Evolutionary conservation across 306 rosid species (phyloP).

Genomic region (Clitoria ternatea): DNA sequence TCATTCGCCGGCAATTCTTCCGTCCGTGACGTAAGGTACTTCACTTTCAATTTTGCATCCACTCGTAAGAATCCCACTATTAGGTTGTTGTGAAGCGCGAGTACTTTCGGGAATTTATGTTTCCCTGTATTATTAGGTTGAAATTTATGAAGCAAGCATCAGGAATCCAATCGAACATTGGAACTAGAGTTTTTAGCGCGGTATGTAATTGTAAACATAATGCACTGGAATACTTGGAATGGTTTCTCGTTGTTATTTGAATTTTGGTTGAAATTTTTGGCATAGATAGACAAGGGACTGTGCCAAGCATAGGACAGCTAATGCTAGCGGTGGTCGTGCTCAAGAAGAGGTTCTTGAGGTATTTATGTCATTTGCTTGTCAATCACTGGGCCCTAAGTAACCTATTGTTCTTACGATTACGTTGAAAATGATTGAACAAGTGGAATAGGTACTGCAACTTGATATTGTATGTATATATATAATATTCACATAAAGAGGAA

Average conservation of each 20-base stretch:
- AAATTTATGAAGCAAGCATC: constrained; percentile 42
- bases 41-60: neutral
- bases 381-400: constrained; percentile 1
- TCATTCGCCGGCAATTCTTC: constrained; percentile 33
- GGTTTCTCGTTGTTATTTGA: constrained; percentile 5
- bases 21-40: constrained; percentile 43
- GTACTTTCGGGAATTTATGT: neutral
- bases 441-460: constrained; percentile 5
- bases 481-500: neutral
- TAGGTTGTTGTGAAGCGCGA: neutral
- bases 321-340: constrained; percentile 47
- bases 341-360: constrained; percentile 68
- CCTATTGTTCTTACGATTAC: neutral
- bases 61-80: neutral
- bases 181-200: constrained; percentile 37
- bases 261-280: constrained; percentile 44
- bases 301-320: constrained; percentile 31
- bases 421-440: neutral
- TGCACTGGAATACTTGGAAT: neutral
- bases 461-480: neutral
- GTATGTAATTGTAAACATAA: constrained; percentile 35
- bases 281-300: constrained; percentile 58
- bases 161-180: constrained; percentile 36
- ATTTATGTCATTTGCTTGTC: constrained; percentile 17
- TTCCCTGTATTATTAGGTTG: constrained; percentile 42